Conservation (phyloP, 2,329 filamentous ascomycete genomes). For the Fusarium guadeloupense region DNA sequence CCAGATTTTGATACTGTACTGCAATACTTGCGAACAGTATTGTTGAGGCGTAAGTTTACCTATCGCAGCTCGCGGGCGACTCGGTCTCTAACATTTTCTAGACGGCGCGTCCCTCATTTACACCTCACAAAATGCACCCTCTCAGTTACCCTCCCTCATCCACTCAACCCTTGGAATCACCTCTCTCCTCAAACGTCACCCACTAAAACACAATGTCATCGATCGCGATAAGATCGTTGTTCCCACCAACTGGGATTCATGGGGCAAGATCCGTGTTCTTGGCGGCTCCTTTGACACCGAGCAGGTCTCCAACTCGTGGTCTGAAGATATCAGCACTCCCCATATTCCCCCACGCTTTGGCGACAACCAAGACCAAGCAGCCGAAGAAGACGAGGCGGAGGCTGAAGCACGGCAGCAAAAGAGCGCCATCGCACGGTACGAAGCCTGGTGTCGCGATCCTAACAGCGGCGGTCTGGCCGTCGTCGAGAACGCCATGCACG, state of each 20-base stretch:
- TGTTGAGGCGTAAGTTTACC: constrained; percentile 75
- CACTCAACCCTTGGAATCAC: constrained; percentile 89
- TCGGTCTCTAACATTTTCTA: constrained; percentile 50
- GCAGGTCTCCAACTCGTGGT: constrained; percentile 84
- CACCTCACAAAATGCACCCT: constrained; percentile 78
- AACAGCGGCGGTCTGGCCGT: constrained; percentile 65
- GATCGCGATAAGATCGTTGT: constrained; percentile 95
- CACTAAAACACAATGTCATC: constrained; percentile 88
- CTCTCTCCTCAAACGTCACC: constrained; percentile 79
- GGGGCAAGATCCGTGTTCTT: constrained; percentile 94
- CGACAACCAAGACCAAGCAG: constrained; percentile 39
- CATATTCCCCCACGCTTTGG: constrained; percentile 40
- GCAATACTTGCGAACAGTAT: constrained; percentile 88
- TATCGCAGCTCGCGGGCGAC: background rate
- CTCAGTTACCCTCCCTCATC: constrained; percentile 79
- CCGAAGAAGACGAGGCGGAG: constrained; percentile 37
- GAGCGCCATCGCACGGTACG: constrained; percentile 76
- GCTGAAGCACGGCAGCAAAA: constrained; percentile 50
- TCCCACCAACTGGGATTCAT: constrained; percentile 97
- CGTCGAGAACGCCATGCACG: constrained; percentile 53
- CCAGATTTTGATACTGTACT: constrained; percentile 96
- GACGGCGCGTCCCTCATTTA: constrained; percentile 88
- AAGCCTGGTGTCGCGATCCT: constrained; percentile 81
- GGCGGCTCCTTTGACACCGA: constrained; percentile 94
- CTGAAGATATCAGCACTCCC: constrained; percentile 76